Base-by-base conservation (phyloP, 1,284 basidiomycete species). In the Cryptococcus jaspeensis region DNA sequence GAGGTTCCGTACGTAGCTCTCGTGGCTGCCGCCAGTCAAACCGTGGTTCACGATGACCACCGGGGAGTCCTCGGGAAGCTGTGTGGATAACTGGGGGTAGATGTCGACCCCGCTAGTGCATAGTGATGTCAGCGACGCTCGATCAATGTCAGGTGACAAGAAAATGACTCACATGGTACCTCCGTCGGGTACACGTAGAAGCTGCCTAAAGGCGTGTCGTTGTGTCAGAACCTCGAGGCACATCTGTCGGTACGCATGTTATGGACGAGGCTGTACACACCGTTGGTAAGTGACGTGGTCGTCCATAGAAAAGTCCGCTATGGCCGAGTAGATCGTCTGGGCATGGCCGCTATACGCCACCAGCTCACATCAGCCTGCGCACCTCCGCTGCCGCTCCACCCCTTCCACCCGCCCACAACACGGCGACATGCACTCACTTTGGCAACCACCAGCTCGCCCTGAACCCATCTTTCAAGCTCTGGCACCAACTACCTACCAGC, bases 11-110 rank as follows among this genome's bases (percentile, higher is more conserved):
- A 94, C 87, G 69, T 93, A 93, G n/a, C 87, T 82, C 80, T 93
- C 92, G 73, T 92, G 84, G 15, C 89, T 91, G 25, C 90, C 90
- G 72, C 91, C 91, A n/a, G 89, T 90, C 44, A 93, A 77, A 15
- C 90, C 91, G 68, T 94, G 92, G 25, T 66, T 67, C 64, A 86
- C 79, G n/a, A 91, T 86, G 50, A 94, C 80, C 51, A 92, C 85
- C 1, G 92, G 91, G 3, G 86, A 82, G 55, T 85, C 82, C 23
- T 84, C 81, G 39, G 77, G 72, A 16, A 87, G 66, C n/a, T 79
- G 74, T 12, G 80, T 76, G 53, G 82, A 79, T 60, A 84, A 42
- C 5, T 63, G 59, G 2, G 66, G 66, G 15, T 59, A 58, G 38
- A 68, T 59, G 36, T 70, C 81, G 18, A 81, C 32, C 80, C 86